These are phyloP conservation scores for Pythium phragmitis DNA, from an alignment of 352 stramenopile species.

Conservation along the genomic window DNA sequence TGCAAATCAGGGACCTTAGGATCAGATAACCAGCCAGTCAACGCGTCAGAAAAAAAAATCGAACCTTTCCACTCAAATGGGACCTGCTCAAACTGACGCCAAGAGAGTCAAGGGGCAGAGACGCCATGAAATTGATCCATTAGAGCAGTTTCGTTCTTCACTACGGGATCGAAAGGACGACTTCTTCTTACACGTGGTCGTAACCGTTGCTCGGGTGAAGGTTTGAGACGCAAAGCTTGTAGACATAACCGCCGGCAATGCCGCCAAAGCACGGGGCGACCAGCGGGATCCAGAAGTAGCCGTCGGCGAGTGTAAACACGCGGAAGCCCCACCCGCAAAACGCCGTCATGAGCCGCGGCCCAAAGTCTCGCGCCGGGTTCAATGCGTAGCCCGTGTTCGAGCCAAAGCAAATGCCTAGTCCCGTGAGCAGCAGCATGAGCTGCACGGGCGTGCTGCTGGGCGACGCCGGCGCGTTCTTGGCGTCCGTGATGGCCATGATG, in stretches of 20 bases:
- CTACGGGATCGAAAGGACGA: too few species aligned
- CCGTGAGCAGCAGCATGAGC: conserved; percentile 51
- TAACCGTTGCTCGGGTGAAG: conserved; percentile 34
- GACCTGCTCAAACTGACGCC: too few species aligned
- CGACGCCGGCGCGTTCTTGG: conserved; percentile 51
- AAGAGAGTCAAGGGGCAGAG: too few species aligned
- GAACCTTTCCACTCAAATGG: too few species aligned
- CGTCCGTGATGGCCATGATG: conserved; percentile 54
- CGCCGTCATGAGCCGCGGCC: conserved; percentile 41
- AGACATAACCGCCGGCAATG: conserved; percentile 36
- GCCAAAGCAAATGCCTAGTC: conserved; percentile 70
- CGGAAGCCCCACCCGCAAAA: conserved; percentile 44
- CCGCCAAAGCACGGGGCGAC: conserved; percentile 42
- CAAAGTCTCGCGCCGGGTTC: conserved; percentile 61
- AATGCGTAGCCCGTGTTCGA: conserved; percentile 73
- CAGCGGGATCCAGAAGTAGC: conserved; percentile 66
- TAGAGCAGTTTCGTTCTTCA: too few species aligned
- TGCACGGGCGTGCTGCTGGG: conserved; percentile 39
- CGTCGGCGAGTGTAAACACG: conserved; percentile 42
- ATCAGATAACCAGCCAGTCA: too few species aligned
- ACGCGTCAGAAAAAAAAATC: too few species aligned
- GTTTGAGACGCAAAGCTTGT: conserved; percentile 49
- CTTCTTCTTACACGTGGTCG: not conserved
- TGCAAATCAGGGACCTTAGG: too few species aligned
- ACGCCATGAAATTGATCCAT: too few species aligned